phyloP scores from a whole-genome alignment of 2,329 filamentous ascomycete genomes.

The Stromatinia cepivora region DNA sequence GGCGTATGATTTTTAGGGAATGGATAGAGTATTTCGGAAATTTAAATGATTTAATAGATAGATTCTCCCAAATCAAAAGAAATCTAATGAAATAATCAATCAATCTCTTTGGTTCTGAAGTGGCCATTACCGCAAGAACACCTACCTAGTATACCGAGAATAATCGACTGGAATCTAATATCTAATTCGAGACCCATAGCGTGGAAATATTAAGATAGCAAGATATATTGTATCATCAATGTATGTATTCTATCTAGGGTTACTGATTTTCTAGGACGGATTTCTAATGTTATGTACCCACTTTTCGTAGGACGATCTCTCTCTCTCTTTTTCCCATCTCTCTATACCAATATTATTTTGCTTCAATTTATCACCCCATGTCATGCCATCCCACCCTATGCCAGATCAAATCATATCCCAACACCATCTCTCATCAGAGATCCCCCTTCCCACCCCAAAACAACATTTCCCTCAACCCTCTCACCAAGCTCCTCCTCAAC shows the following conservation, averaged over 20 bases:
- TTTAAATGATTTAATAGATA: background rate
- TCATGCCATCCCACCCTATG: background rate
- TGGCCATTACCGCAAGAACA: no score
- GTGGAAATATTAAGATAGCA: background rate
- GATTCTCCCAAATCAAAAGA: background rate
- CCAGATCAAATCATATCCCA: background rate
- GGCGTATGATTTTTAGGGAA: background rate
- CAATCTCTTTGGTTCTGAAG: no score
- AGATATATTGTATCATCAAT: background rate
- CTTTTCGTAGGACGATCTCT: background rate
- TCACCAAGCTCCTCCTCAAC: background rate
- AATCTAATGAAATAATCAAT: background rate
- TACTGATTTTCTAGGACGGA: background rate
- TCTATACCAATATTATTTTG: background rate
- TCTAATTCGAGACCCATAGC: background rate
- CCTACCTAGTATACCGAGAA: background rate
- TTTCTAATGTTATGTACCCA: background rate
- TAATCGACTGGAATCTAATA: background rate
- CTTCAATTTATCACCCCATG: background rate
- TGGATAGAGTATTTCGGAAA: background rate
- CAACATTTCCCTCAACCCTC: background rate
- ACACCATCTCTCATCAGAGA: background rate
- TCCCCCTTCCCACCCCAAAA: background rate
- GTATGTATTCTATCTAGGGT: slow-evolving; percentile 2
- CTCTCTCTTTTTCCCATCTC: background rate